Evolutionary conservation across 225 moss, liverwort and hornwort genomes (phyloP), one percentile per base, ranked within the genome.

Genomic region (Climacium dendroides): DNA sequence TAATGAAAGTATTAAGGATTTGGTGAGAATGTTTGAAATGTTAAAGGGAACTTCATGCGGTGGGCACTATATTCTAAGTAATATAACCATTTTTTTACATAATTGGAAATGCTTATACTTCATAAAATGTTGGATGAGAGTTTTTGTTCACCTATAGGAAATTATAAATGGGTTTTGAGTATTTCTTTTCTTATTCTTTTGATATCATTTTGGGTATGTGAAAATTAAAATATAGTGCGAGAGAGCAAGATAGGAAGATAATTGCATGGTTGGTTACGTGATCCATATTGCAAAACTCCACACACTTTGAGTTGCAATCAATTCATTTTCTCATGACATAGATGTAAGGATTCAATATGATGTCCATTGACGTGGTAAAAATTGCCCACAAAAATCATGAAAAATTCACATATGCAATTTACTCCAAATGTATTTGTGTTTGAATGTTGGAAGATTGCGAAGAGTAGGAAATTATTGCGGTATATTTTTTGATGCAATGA

Each of bases 1-100:
- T 34, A 35, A 35, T 64, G 35, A 64, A 18, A 64, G 34, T 18
- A 34, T 64, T 15, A 19, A 64, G 64, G 37, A 66, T n/a, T 66
- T 66, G n/a, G 22, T n/a, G 7, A 22, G 65, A 66, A 22, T 20
- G 22, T 24, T 65, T 45, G n/a, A n/a, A n/a, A n/a, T n/a, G n/a
- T n/a, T 35, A 6, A 20, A 35, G 1, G 6, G 4, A n/a, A n/a
- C n/a, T 19, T 65, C 4, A 11, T 65, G 11, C 1, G 0, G 19
- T 18, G 19, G 35, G 11, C 1, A 65, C 4, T 65, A 11, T 19
- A 0, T 5, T 35, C 11, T 35, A n/a, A 47, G 11, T 47, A 47
- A n/a, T 19, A n/a, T 65, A 19, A 65, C 9, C n/a, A n/a, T 9
- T n/a, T n/a, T n/a, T 5, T n/a, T 29, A 10, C 65, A n/a, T n/a